phyloP scores from a whole-genome alignment of 2,329 filamentous ascomycete genomes.

The Mollisia scopiformis region DNA sequence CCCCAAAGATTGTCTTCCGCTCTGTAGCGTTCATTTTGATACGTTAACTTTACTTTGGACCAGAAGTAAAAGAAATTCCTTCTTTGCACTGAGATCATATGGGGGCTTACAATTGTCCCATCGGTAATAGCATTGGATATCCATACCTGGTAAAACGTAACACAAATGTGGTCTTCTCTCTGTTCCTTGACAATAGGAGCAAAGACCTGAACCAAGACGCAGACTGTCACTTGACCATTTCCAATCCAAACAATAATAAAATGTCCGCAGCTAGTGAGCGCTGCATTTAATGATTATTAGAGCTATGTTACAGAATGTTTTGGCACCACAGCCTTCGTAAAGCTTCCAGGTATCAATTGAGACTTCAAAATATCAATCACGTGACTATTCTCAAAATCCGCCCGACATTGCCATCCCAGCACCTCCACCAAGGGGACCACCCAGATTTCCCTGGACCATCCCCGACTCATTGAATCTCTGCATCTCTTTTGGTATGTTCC shows the following conservation, averaged over 20 bases:
- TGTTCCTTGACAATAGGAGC: too few species aligned
- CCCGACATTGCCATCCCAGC: not conserved
- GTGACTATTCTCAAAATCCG: not conserved
- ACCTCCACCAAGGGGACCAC: slow-evolving; percentile 6
- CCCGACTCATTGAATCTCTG: slow-evolving; percentile 2
- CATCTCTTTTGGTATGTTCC: slow-evolving; percentile 1
- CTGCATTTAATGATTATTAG: not conserved
- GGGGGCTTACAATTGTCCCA: not conserved
- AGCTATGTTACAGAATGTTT: too few species aligned
- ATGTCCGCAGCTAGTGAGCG: not conserved
- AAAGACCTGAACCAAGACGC: not conserved
- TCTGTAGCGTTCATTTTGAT: too few species aligned
- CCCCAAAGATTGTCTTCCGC: not conserved
- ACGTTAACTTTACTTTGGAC: not conserved
- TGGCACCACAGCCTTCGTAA: too few species aligned
- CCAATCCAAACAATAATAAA: not conserved
- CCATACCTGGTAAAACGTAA: not conserved
- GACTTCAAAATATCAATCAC: not conserved
- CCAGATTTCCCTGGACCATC: slow-evolving; percentile 1
- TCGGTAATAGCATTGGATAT: not conserved
- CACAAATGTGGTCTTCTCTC: too few species aligned
- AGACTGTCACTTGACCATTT: not conserved
- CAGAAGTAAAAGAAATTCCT: not conserved
- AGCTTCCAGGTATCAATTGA: too few species aligned
- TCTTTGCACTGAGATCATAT: not conserved